phyloP scores from a whole-genome alignment of 306 rosid genomes.

The Trifolium dubium region DNA sequence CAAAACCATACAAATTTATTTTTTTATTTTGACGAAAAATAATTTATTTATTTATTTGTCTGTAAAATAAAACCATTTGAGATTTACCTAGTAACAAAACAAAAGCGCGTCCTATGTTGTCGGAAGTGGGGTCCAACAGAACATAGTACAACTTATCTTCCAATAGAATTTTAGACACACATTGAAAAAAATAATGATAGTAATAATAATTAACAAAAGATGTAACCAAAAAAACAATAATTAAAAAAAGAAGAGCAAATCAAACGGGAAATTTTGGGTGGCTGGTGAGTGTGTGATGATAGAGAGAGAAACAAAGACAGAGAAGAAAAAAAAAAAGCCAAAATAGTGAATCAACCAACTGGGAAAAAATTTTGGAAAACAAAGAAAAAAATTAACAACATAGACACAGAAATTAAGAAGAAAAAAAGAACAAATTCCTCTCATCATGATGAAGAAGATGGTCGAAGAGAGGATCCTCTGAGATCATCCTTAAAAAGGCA shows the following conservation, averaged over 20 bases:
- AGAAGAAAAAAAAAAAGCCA: slow-evolving; percentile 14
- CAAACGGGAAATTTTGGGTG: slow-evolving; percentile 41
- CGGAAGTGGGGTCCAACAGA: slow-evolving; percentile 1
- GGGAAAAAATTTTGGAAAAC: slow-evolving; percentile 14
- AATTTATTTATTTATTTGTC: too few relatives aligned
- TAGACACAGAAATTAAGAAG: slow-evolving; percentile 19
- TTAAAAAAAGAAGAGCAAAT: neutral
- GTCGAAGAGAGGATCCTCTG: slow-evolving; percentile 83
- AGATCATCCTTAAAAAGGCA: slow-evolving; percentile 89
- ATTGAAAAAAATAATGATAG: neutral
- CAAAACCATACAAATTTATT: too few relatives aligned
- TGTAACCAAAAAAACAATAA: neutral
- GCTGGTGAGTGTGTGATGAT: slow-evolving; percentile 63
- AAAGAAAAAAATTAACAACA: slow-evolving; percentile 35
- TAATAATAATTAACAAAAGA: neutral
- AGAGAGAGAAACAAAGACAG: slow-evolving; percentile 39
- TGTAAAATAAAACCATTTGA: neutral
- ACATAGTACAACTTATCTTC: slow-evolving; percentile 3
- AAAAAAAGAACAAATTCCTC: slow-evolving; percentile 24
- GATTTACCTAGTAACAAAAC: slow-evolving; percentile 28
- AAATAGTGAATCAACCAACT: slow-evolving; percentile 22
- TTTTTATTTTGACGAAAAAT: too few relatives aligned
- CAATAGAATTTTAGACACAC: neutral
- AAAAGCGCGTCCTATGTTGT: slow-evolving; percentile 40
- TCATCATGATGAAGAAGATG: slow-evolving; percentile 57